A percentile compares a stretch with the other conserved stretches of the same genome.
Conservation (phyloP, 2,329 filamentous ascomycete genomes). For the Raffaelea ambrosiae region DNA sequence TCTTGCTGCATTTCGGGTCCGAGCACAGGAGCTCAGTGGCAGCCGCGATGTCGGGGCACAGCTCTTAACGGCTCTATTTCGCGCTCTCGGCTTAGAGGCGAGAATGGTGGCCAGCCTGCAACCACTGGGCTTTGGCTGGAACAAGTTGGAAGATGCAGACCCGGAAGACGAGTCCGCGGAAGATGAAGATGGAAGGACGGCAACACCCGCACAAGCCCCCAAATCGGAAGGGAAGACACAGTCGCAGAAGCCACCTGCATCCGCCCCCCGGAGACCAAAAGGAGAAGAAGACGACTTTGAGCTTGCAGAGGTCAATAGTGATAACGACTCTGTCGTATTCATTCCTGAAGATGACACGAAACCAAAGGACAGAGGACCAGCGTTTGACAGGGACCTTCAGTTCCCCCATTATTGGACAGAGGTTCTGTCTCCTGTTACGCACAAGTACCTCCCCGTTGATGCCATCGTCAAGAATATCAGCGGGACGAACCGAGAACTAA, state of each 20-base stretch:
- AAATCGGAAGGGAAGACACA: neutral
- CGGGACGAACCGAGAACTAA: constrained; percentile 62
- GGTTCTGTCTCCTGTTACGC: constrained; percentile 71
- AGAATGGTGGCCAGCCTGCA: constrained; percentile 80
- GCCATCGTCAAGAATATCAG: constrained; percentile 60
- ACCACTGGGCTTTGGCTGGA: constrained; percentile 84
- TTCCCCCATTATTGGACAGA: constrained; percentile 94
- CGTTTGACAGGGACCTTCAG: constrained; percentile 66
- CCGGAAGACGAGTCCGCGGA: constrained; percentile 29
- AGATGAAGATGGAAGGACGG: constrained; percentile 3
- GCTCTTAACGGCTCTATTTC: constrained; percentile 76
- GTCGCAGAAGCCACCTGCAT: constrained; percentile 4
- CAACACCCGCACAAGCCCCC: neutral
- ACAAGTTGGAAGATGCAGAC: constrained; percentile 71
- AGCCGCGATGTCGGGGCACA: constrained; percentile 85
- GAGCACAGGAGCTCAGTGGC: constrained; percentile 63
- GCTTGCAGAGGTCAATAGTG: constrained; percentile 42
- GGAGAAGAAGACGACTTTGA: constrained; percentile 33
- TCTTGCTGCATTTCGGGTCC: constrained; percentile 58
- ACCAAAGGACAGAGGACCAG: neutral
- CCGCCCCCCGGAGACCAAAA: constrained; percentile 2
- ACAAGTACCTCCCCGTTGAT: constrained; percentile 73
- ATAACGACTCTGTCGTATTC: constrained; percentile 53
- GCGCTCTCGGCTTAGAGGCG: constrained; percentile 73
- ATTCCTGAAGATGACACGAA: constrained; percentile 36